Percentiles rank a stretch among this genome's conserved stretches.
Evolutionary conservation across 2,329 filamentous ascomycete genomes (phyloP).

Genomic region (Colletotrichum brevisporum): DNA sequence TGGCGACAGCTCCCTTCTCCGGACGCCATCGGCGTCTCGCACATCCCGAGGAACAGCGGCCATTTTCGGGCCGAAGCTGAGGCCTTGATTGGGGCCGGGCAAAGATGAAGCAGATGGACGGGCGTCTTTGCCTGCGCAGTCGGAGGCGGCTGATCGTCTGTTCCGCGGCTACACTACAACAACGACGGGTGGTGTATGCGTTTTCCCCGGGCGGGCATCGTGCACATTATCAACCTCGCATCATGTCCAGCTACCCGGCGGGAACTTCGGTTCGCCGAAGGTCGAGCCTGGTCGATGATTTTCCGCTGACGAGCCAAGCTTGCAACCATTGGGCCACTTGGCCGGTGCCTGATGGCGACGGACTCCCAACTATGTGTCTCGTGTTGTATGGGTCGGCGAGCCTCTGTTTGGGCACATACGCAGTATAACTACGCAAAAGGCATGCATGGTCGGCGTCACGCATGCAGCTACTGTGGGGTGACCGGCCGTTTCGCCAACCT

Average conservation of each 20-base stretch:
- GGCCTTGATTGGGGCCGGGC: too few species aligned
- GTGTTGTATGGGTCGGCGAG: conserved; percentile 41
- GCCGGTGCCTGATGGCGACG: conserved; percentile 40
- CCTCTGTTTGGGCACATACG: conserved; percentile 39
- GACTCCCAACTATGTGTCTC: conserved; percentile 42
- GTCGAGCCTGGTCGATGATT: conserved; percentile 29
- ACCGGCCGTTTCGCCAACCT: conserved; percentile 21
- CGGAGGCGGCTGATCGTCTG: too few species aligned
- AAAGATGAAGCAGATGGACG: too few species aligned
- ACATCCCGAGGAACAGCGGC: conserved; percentile 33
- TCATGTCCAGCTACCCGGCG: conserved; percentile 28
- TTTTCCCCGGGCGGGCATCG: conserved; percentile 10
- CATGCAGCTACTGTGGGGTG: conserved; percentile 40
- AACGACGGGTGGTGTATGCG: too few species aligned
- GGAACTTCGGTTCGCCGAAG: conserved; percentile 29
- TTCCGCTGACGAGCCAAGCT: conserved; percentile 28
- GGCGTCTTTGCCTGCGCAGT: too few species aligned
- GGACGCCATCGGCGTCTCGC: conserved; percentile 21
- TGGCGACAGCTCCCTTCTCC: conserved; percentile 55
- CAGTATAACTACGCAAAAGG: conserved; percentile 25
- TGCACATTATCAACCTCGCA: conserved; percentile 34
- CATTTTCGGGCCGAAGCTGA: conserved; percentile 9
- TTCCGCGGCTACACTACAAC: too few species aligned
- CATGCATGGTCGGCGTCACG: conserved; percentile 41
- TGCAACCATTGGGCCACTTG: conserved; percentile 39